Evolutionary conservation across 768 basidiomycete species (phyloP).

Genomic region (Punctularia strigosozonata): DNA sequence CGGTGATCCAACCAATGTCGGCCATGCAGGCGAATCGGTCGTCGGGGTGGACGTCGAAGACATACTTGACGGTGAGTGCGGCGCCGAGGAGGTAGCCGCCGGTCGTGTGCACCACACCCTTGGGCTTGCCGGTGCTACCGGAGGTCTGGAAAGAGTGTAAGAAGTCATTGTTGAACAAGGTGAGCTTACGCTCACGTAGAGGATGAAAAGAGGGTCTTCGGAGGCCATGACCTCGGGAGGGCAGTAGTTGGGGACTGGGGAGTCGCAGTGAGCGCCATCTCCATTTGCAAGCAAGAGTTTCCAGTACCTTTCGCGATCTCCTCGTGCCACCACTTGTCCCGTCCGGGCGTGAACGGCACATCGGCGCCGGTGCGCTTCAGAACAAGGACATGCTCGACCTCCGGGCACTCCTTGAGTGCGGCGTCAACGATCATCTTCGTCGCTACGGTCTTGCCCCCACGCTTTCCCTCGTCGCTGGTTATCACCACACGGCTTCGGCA

Average conservation of each 20-base stretch:
- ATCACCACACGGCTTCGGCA: slow-evolving; percentile 87
- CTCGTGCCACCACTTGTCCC: slow-evolving; percentile 97
- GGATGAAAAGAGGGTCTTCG: slow-evolving; percentile 98
- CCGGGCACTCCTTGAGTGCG: slow-evolving; percentile 74
- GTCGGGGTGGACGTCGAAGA: slow-evolving; percentile 95
- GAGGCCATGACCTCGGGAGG: slow-evolving; percentile 77
- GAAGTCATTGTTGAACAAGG: slow-evolving; percentile 2
- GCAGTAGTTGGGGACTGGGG: slow-evolving; percentile 84
- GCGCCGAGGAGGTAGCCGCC: slow-evolving; percentile 88
- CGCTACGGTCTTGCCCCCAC: slow-evolving; percentile 92
- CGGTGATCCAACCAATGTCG: slow-evolving; percentile 98
- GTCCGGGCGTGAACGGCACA: slow-evolving; percentile 69
- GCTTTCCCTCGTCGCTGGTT: slow-evolving; percentile 87
- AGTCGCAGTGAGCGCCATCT: too few species aligned
- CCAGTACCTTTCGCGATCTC: slow-evolving; percentile 67
- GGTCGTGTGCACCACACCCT: slow-evolving; percentile 90
- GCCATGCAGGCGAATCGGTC: slow-evolving; percentile 98
- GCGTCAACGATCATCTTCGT: slow-evolving; percentile 91
- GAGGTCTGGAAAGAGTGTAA: slow-evolving; percentile 51
- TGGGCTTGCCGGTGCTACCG: slow-evolving; percentile 91
- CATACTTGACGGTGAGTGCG: slow-evolving; percentile 88
- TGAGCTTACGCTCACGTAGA: slow-evolving; percentile 84
- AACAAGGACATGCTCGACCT: slow-evolving; percentile 86
- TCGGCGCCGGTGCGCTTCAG: slow-evolving; percentile 77
- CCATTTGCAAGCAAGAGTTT: too few species aligned